Evolutionary conservation across 345 rosid genomes (phyloP), one percentile per base, ranked within the genome.

Genomic region (Rhodamnia argentea): DNA sequence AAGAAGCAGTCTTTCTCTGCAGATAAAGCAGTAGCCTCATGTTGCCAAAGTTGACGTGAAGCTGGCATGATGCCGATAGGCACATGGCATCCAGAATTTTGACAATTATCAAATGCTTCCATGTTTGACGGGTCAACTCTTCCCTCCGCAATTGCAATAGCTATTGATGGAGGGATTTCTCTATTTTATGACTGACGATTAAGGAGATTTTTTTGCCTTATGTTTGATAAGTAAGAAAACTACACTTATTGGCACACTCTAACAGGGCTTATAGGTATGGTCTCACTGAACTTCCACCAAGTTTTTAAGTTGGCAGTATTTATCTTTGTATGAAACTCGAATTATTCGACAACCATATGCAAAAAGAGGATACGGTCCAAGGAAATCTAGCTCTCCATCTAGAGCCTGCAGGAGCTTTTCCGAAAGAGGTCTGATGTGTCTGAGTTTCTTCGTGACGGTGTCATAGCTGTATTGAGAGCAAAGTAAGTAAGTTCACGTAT

Each of bases 341-440:
- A 47, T 47, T 20, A 83, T 42, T 14, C 40, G 0, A 37, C 14
- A 29, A 23, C 11, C 29, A 62, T 18, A 32, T 26, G 56, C 42
- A 40, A 52, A 81, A 32, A 53, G 86, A 93, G 96, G 98, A 97
- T 97, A 95, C 98, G 96, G 98, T 87, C 99, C 98, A 29, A 95
- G 93, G 87, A 95, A 95, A 88, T 96, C 95, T 27, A 95, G 94
- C 74, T 94, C 89, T 90, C 87, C 95, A 83, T 85, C 90, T 29
- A 92, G 82, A 84, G 88, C 86, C 59, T 89, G 86, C 85, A 92
- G 83, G 86, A 94, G 94, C 85, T 90, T 87, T 85, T 88, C 86
- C 9, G 96, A 86, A 89, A 95, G 92, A 37, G 98, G 95, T 86
- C 91, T 95, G 89, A 95, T 53, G 91, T 93, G 91, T 86, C 86